These are phyloP conservation scores for Microbotryum silenes-acaulis DNA, from an alignment of 1,284 basidiomycete genomes.

Conservation along the genomic window DNA sequence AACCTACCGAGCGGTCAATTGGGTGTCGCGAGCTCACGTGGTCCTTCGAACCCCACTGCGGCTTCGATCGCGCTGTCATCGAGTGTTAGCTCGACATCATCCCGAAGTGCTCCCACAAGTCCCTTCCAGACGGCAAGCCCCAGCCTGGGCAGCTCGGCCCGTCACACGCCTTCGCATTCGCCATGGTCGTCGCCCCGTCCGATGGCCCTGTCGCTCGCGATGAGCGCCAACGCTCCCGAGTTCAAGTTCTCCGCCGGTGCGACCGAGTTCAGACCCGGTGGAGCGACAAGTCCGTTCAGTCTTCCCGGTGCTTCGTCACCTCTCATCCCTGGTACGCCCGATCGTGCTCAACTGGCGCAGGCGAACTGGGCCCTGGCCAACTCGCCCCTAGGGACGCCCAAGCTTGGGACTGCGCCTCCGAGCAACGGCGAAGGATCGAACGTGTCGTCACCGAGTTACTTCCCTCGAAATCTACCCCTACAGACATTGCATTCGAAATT, in stretches of 20 bases:
- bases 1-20: conserved; percentile 3
- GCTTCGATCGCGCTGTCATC: conserved; percentile 17
- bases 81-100: conserved; percentile 9
- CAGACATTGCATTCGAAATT: no score
- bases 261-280: conserved; percentile 31
- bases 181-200: conserved; percentile 29
- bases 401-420: conserved; percentile 11
- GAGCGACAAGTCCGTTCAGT: conserved; percentile 5
- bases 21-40: conserved; percentile 5
- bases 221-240: conserved; percentile 64
- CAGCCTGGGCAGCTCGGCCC: background rate
- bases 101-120: conserved; percentile 14
- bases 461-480: conserved; percentile 13
- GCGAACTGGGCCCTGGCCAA: conserved; percentile 26
- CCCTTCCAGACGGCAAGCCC: background rate
- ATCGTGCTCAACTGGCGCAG: conserved; percentile 22
- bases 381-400: conserved; percentile 35
- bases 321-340: conserved; percentile 16
- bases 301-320: conserved; percentile 11
- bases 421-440: conserved; percentile 7
- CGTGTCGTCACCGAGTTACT: conserved; percentile 25
- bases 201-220: conserved; percentile 41
- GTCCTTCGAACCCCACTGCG: conserved; percentile 9
- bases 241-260: conserved; percentile 34
- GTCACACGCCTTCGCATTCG: conserved; percentile 16